phyloP scores from a whole-genome alignment of 441 rosid species.

The Corymbia calophylla region DNA sequence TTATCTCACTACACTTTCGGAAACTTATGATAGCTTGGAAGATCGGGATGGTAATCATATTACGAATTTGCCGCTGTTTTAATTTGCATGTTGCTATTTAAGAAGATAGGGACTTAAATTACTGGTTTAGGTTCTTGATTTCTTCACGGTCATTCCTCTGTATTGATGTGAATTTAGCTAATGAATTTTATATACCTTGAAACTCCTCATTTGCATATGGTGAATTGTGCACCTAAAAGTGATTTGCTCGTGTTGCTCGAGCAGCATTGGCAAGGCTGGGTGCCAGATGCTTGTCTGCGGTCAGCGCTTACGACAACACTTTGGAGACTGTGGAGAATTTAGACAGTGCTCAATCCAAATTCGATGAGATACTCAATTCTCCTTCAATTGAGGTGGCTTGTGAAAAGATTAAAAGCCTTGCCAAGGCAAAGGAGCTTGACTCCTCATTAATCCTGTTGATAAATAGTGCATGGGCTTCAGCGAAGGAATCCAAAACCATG shows the following conservation, averaged over 20 bases:
- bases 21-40: conserved; percentile 61
- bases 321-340: conserved; percentile 60
- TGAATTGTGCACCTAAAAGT: not conserved
- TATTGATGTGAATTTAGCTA: not conserved
- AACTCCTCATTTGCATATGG: not conserved
- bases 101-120: not conserved
- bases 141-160: not conserved
- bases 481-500: conserved; percentile 72
- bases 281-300: conserved; percentile 81
- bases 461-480: conserved; percentile 81
- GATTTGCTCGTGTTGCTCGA: conserved; percentile 1
- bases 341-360: conserved; percentile 80
- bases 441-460: conserved; percentile 77
- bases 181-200: not conserved
- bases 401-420: conserved; percentile 77
- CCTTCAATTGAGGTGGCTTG: conserved; percentile 76
- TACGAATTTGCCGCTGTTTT: not conserved
- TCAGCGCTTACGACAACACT: conserved; percentile 74
- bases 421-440: conserved; percentile 83
- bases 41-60: conserved; percentile 68
- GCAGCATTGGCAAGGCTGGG: conserved; percentile 75
- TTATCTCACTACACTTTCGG: conserved; percentile 51
- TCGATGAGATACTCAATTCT: conserved; percentile 80
- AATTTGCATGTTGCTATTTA: not conserved
- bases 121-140: not conserved